Evolutionary conservation across 352 stramenopile species (phyloP).

Genomic region (Lagenidium giganteum): DNA sequence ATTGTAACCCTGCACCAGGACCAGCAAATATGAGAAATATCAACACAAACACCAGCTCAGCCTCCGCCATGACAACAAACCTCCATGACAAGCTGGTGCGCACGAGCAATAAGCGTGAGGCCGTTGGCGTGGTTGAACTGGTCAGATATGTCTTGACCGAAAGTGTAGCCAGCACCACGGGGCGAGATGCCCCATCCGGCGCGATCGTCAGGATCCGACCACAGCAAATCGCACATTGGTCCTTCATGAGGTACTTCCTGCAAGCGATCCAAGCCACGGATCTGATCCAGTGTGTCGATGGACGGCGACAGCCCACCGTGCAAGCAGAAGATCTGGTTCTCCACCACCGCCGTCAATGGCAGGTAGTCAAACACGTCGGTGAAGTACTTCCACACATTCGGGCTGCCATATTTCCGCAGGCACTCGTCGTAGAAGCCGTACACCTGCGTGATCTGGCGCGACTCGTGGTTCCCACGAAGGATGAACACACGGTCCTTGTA

Average conservation of each 20-base stretch:
- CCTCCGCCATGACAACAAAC: constrained; percentile 57
- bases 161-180: constrained; percentile 89
- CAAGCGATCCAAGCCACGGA: constrained; percentile 90
- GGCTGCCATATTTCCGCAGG: constrained; percentile 96
- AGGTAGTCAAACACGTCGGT: constrained; percentile 95
- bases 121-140: constrained; percentile 95
- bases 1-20: constrained; percentile 77
- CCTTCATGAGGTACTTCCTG: constrained; percentile 97
- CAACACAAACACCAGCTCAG: no score
- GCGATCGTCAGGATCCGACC: constrained; percentile 95
- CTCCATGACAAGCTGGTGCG: constrained; percentile 96
- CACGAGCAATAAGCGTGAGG: constrained; percentile 89
- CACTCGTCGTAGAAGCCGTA: constrained; percentile 99
- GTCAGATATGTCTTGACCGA: constrained; percentile 89
- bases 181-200: constrained; percentile 95
- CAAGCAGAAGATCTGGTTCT: constrained; percentile 89
- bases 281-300: constrained; percentile 92
- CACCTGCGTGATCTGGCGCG: constrained; percentile 93
- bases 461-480: constrained; percentile 94
- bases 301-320: constrained; percentile 87
- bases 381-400: constrained; percentile 69
- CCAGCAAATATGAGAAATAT: neutral
- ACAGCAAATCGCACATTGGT: constrained; percentile 98
- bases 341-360: constrained; percentile 93
- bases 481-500: constrained; percentile 92